Conservation (phyloP, 345 rosid species). For the Eucalyptus marginata region DNA sequence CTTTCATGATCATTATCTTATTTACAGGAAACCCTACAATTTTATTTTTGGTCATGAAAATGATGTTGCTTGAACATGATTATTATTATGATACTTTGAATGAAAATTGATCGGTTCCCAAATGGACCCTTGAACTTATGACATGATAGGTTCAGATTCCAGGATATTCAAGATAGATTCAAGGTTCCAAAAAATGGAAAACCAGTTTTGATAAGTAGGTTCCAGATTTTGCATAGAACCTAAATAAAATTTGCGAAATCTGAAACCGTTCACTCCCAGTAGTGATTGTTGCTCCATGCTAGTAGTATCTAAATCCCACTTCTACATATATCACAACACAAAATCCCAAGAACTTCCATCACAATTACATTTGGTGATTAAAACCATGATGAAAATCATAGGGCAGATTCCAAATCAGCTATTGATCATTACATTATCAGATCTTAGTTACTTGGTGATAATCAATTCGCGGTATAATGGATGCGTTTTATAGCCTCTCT, state of each 20-base stretch:
- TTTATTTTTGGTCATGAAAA: background rate
- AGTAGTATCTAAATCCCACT: background rate
- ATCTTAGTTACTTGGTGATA: background rate
- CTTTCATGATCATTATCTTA: background rate
- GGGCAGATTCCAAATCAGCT: background rate
- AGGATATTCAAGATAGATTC: background rate
- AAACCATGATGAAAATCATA: background rate
- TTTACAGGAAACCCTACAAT: background rate
- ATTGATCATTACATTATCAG: background rate
- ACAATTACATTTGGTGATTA: background rate
- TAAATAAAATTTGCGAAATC: no score
- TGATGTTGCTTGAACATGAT: background rate
- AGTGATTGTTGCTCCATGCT: background rate
- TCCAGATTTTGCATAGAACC: fast-evolving
- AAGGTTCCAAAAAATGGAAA: no score
- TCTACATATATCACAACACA: background rate
- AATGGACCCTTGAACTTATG: background rate
- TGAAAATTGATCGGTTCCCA: background rate
- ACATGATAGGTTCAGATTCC: fast-evolving
- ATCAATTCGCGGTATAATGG: background rate
- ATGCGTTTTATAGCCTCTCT: background rate
- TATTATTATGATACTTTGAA: no score
- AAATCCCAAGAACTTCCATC: background rate
- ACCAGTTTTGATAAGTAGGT: background rate
- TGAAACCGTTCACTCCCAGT: fast-evolving